Percentiles rank a stretch among this genome's conserved stretches.
These are phyloP conservation scores for Colletotrichum liaoningense DNA, from an alignment of 2,329 filamentous ascomycete genomes.

Conservation along the genomic window DNA sequence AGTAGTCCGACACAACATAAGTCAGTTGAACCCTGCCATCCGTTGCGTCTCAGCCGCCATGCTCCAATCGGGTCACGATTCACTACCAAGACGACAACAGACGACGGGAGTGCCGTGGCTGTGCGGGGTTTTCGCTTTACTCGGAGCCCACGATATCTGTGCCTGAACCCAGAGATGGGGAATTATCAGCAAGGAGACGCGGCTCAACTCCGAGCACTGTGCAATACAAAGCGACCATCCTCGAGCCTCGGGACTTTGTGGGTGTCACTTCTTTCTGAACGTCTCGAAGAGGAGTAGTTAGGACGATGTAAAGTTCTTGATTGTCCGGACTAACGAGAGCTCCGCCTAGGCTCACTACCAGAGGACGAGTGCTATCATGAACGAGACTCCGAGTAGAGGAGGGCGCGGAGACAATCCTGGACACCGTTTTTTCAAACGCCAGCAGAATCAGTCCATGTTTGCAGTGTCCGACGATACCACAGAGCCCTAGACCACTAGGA, in stretches of 20 bases:
- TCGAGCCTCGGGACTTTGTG: constrained; percentile 12
- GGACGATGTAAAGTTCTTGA: constrained; percentile 29
- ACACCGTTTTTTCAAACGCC: not conserved
- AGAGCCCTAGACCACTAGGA: not conserved
- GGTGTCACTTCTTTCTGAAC: not conserved
- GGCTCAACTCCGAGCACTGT: constrained; percentile 23
- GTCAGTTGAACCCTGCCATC: not conserved
- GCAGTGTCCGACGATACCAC: not conserved
- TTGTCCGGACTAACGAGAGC: constrained; percentile 17
- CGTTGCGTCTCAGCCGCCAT: not conserved
- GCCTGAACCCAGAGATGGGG: not conserved
- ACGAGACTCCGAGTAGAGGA: not conserved
- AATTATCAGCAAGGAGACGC: not conserved
- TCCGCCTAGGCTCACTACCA: not conserved
- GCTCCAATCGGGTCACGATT: not conserved
- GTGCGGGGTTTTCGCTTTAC: not conserved
- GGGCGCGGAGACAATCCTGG: not conserved
- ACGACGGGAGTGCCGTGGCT: not conserved
- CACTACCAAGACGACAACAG: constrained; percentile 2
- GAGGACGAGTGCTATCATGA: not conserved
- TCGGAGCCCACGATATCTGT: not conserved
- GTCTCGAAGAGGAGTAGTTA: not conserved
- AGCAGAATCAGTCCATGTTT: not conserved
- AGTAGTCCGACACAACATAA: not conserved
- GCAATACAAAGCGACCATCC: constrained; percentile 19